Evolutionary conservation across 208 protist genomes (phyloP).

Genomic region (Trypanosoma vivax): DNA sequence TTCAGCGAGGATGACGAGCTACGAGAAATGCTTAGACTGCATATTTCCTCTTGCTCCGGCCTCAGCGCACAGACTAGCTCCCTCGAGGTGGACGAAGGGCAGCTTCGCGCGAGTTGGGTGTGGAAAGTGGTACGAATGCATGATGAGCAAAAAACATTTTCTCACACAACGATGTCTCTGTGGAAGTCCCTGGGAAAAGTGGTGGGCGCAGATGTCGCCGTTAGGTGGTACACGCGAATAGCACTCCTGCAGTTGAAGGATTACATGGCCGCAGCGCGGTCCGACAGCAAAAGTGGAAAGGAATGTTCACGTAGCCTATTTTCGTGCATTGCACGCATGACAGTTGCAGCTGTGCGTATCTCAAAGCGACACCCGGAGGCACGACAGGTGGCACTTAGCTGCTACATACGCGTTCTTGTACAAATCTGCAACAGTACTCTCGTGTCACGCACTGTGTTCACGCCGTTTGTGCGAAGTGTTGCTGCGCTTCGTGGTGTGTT

Average conservation of each 20-base stretch:
- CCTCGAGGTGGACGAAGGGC: background rate
- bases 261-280: conserved; percentile 7
- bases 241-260: conserved; percentile 5
- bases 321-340: conserved; percentile 11
- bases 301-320: conserved; percentile 16
- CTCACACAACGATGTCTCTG: conserved; percentile 6
- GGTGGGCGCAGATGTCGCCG: conserved; percentile 5
- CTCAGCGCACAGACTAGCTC: too few species aligned
- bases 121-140: conserved; percentile 19
- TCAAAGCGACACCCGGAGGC: conserved; percentile 16
- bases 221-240: conserved; percentile 9
- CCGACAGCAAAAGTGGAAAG: background rate
- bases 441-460: conserved; percentile 10
- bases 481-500: conserved; percentile 1
- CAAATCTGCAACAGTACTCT: conserved; percentile 14
- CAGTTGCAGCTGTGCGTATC: conserved; percentile 12
- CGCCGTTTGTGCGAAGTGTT: conserved; percentile 8
- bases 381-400: conserved; percentile 6
- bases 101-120: conserved; percentile 13
- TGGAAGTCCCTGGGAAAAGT: conserved; percentile 20
- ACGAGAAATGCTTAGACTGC: too few species aligned
- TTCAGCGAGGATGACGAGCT: background rate
- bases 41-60: too few species aligned
- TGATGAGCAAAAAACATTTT: conserved; percentile 21
- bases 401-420: conserved; percentile 8